phyloP scores from a whole-genome alignment of 495 filamentous ascomycete species.

The Neurospora hispaniola region DNA sequence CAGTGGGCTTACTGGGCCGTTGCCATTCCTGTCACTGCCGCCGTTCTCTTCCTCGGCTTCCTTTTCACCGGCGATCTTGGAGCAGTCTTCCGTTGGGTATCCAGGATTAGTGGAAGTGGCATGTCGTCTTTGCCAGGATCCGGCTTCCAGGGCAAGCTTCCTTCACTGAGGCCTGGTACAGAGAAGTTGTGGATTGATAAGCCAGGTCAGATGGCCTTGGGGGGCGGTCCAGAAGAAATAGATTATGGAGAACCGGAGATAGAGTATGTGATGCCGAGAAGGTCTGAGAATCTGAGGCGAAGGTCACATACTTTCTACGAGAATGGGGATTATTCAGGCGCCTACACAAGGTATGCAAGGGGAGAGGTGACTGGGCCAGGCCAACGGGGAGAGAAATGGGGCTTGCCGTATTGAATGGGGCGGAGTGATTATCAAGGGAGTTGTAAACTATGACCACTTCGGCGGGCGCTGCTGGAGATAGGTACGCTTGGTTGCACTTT shows the following conservation, averaged over 20 bases:
- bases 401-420: background rate
- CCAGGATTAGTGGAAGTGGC: background rate
- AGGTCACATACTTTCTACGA: background rate
- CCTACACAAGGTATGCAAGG: background rate
- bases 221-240: background rate
- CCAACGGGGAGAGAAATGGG: background rate
- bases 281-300: background rate
- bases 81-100: background rate
- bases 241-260: background rate
- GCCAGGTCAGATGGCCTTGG: background rate
- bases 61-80: conserved; percentile 23
- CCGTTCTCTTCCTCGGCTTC: conserved; percentile 27
- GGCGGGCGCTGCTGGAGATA: no score
- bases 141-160: background rate
- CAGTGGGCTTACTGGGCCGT: conserved; percentile 42
- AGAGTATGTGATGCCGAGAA: background rate
- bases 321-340: background rate
- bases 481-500: no score
- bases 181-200: background rate
- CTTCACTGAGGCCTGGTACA: background rate
- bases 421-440: no score
- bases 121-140: background rate
- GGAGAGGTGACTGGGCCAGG: background rate
- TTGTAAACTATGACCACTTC: no score
- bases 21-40: conserved; percentile 33